Evolutionary conservation across 495 filamentous ascomycete species (phyloP).

Genomic region (Penicillium cinerascens): DNA sequence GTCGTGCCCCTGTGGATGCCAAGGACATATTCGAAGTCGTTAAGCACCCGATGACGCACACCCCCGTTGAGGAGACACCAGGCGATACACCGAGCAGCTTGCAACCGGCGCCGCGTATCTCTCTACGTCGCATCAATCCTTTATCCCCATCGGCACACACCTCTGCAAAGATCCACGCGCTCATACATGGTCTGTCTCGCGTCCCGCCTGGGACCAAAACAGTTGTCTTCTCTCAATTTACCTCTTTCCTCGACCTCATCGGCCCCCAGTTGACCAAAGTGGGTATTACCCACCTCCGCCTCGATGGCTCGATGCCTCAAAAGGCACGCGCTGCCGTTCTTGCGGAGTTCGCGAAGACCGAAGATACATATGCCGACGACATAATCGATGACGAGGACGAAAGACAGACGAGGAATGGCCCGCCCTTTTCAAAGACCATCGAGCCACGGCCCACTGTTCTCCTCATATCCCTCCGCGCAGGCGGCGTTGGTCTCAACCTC

Average conservation of each 20-base stretch:
- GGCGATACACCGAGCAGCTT: slow-evolving; percentile 30
- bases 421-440: slow-evolving; percentile 30
- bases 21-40: slow-evolving; percentile 91
- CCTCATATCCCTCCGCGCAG: slow-evolving; percentile 80
- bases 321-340: slow-evolving; percentile 76
- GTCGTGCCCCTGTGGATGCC: slow-evolving; percentile 74
- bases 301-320: slow-evolving; percentile 89
- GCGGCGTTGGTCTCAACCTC: slow-evolving; percentile 90
- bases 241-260: slow-evolving; percentile 90
- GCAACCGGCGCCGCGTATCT: slow-evolving; percentile 59
- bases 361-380: slow-evolving; percentile 35
- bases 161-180: slow-evolving; percentile 80
- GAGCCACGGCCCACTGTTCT: slow-evolving; percentile 50
- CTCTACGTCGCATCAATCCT: slow-evolving; percentile 72
- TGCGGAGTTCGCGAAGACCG: slow-evolving; percentile 57
- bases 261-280: slow-evolving; percentile 67
- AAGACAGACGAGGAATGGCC: background rate
- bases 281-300: slow-evolving; percentile 74
- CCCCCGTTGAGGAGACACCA: slow-evolving; percentile 30
- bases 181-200: slow-evolving; percentile 69
- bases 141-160: slow-evolving; percentile 56
- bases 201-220: slow-evolving; percentile 75
- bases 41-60: slow-evolving; percentile 40
- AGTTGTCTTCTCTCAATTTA: slow-evolving; percentile 95
- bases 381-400: slow-evolving; percentile 30